phyloP scores from a whole-genome alignment of 805 yeast genomes.

The Grigorovia transvaalensis region DNA sequence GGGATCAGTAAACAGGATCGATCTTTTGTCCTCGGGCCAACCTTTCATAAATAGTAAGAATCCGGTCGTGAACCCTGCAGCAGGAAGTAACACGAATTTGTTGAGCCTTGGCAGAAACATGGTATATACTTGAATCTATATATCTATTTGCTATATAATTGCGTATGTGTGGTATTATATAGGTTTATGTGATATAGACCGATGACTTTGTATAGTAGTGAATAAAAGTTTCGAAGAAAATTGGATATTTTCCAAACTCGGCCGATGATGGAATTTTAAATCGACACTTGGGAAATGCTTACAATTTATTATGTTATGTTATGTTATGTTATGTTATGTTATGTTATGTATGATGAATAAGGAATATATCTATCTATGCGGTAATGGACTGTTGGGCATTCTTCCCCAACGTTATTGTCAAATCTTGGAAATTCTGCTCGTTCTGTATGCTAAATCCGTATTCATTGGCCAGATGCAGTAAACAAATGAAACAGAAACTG shows the following conservation, averaged over 20 bases:
- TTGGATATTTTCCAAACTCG: not conserved
- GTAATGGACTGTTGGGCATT: not conserved
- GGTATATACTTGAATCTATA: too few relatives aligned
- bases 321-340: too few relatives aligned
- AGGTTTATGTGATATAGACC: too few relatives aligned
- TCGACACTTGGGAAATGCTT: too few relatives aligned
- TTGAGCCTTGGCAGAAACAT: slow-evolving; percentile 2
- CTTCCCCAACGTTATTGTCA: slow-evolving; percentile 11
- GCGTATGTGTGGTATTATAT: too few relatives aligned
- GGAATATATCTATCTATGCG: not conserved
- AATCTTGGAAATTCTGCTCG: slow-evolving; percentile 30
- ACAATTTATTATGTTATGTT: too few relatives aligned
- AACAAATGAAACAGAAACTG: slow-evolving; percentile 74
- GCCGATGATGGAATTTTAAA: too few relatives aligned
- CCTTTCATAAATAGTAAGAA: slow-evolving; percentile 20
- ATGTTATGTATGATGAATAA: too few relatives aligned
- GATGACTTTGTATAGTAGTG: too few relatives aligned
- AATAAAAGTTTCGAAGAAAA: not conserved
- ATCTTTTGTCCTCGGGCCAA: slow-evolving; percentile 24
- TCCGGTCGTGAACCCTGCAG: slow-evolving; percentile 24
- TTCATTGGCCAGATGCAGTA: slow-evolving; percentile 80
- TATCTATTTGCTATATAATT: too few relatives aligned
- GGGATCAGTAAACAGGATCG: slow-evolving; percentile 8
- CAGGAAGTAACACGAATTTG: slow-evolving; percentile 20
- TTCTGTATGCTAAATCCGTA: slow-evolving; percentile 54